A percentile compares a stretch with the other conserved stretches of the same genome.
phyloP scores from a whole-genome alignment of 1,284 basidiomycete genomes.

The Melampsora americana region DNA sequence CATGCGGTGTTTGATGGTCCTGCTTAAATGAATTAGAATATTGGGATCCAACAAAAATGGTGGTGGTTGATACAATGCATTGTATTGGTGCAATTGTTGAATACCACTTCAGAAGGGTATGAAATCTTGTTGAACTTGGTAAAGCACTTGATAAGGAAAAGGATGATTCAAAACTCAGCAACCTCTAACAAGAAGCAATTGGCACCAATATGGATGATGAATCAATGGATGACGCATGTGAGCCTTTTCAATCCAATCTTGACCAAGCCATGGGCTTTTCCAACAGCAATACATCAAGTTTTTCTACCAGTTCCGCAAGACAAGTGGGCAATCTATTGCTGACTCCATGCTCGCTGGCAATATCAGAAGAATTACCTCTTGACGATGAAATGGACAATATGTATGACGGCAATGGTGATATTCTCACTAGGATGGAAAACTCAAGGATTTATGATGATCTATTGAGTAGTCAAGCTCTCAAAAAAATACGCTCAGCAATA shows the following conservation, averaged over 20 bases:
- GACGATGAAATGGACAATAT: neutral
- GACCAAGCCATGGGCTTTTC: no score
- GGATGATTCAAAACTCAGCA: neutral
- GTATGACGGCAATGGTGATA: no score
- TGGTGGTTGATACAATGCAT: conserved; percentile 21
- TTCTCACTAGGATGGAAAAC: conserved; percentile 1
- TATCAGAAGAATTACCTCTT: no score
- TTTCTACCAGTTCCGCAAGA: no score
- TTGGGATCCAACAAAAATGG: neutral
- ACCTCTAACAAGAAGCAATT: neutral
- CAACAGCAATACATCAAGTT: no score
- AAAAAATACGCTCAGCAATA: neutral
- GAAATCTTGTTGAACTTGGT: conserved; percentile 1
- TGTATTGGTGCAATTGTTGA: conserved; percentile 10
- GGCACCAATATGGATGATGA: no score
- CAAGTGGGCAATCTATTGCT: no score
- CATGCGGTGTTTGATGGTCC: conserved; percentile 17
- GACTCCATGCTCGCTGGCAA: no score
- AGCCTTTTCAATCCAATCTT: no score
- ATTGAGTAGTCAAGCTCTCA: neutral
- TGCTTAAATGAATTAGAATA: no score
- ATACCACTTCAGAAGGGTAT: conserved; percentile 9
- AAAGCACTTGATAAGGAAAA: no score
- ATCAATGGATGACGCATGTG: no score
- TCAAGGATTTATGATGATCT: neutral